Evolutionary conservation across 257 asterid species (phyloP), one percentile per base, ranked within the genome.

Genomic region (Fraxinus cuspidata): DNA sequence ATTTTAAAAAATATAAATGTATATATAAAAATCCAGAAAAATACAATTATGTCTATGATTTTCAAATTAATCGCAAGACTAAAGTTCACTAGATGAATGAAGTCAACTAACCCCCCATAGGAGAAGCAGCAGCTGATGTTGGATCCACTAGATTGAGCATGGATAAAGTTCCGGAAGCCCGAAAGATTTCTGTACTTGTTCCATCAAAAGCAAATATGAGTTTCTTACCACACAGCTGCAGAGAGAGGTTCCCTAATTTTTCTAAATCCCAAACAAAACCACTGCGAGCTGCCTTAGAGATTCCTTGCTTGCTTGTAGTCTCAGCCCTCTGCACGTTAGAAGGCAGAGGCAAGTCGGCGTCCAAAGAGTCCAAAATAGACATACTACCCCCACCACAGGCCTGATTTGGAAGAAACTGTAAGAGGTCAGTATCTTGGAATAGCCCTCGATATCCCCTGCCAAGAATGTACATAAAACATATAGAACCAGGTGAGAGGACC

Each of bases 381-480:
- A 96, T 96, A 84, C 96, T 89, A 47, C 99, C 99, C 78, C 98
- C 99, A 29, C 99, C 97, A 84, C 99, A 96, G 66, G 99, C 98
- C 89, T 93, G 98, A 83, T 93, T 92, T 40, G 99, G 98, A 86
- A 96, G 94, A 87, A 96, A 96, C 69, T 89, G 97, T 87, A 96
- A 83, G 82, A 96, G 82, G 86, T 96, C 85, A 77, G 93, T 87
- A 76, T 96, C 99, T 88, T 93, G 99, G 88, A 96, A 96, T 66
- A 96, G 93, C 70, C 99, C 99, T 90, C 94, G 91, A 80, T 96
- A 96, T 73, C 97, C 98, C 84, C 97, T 85, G 64, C 99, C 99
- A 73, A 96, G 96, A 74, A 96, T 88, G 88, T 96, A 93, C 97
- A 93, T 96, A 79, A 93, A 96, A 82, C 99, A 96, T 82, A 96